Evolutionary conservation across 768 basidiomycete genomes (phyloP).

Genomic region (Amanita rimosa): DNA sequence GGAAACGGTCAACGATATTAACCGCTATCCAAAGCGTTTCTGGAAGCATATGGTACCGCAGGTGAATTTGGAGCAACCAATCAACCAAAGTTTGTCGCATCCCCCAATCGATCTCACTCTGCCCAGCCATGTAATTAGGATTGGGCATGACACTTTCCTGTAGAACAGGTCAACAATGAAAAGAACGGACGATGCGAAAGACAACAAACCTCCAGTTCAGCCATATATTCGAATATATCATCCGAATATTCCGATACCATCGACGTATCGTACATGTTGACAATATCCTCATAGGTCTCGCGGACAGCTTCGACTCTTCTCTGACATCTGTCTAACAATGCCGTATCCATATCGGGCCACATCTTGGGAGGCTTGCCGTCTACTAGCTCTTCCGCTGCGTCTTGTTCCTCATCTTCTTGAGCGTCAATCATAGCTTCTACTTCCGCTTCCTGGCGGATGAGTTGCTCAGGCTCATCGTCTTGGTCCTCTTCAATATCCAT

Average conservation of each 20-base stretch:
- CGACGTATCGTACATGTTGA: slow-evolving; percentile 68
- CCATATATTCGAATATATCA: slow-evolving; percentile 97
- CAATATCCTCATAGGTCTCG: slow-evolving; percentile 60
- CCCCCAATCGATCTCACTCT: slow-evolving; percentile 84
- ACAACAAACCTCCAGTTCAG: slow-evolving; percentile 70
- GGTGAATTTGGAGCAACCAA: slow-evolving; percentile 96
- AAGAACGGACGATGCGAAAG: background rate
- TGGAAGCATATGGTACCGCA: slow-evolving; percentile 97
- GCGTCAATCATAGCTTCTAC: slow-evolving; percentile 55
- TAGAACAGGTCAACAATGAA: slow-evolving; percentile 11
- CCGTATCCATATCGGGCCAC: slow-evolving; percentile 70
- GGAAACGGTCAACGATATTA: slow-evolving; percentile 92
- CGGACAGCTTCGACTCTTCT: slow-evolving; percentile 59
- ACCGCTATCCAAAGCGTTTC: slow-evolving; percentile 99
- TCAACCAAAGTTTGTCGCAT: slow-evolving; percentile 97
- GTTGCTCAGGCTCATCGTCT: slow-evolving; percentile 16
- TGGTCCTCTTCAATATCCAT: slow-evolving; percentile 58
- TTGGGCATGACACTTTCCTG: slow-evolving; percentile 86
- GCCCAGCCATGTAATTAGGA: slow-evolving; percentile 87
- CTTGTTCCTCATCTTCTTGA: slow-evolving; percentile 30
- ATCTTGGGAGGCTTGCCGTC: slow-evolving; percentile 34
- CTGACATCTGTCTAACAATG: slow-evolving; percentile 43
- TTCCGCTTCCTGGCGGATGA: slow-evolving; percentile 40
- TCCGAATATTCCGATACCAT: slow-evolving; percentile 99
- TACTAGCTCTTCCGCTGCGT: slow-evolving; percentile 14